Evolutionary conservation across 768 basidiomycete species (phyloP).

Genomic region (Lactifluus pinguis): DNA sequence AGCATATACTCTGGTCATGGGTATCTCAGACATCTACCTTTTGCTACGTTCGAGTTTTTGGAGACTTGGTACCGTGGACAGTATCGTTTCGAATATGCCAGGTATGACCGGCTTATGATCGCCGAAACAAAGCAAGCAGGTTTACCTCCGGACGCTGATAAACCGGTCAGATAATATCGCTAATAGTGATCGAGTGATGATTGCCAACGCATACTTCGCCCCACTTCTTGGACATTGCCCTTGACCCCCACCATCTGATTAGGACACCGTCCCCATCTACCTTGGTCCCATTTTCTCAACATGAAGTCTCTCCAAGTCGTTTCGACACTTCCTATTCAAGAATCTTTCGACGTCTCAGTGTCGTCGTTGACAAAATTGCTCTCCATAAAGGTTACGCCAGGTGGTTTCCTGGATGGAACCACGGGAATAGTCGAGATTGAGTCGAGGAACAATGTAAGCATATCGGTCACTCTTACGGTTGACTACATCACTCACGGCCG

Average conservation of each 20-base stretch:
- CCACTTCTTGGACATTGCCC: neutral
- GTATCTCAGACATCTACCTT: neutral
- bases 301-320: neutral
- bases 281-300: too few species aligned
- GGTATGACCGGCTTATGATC: neutral
- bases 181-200: too few species aligned
- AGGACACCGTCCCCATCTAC: neutral
- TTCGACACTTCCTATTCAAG: neutral
- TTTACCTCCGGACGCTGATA: neutral
- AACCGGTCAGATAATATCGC: neutral
- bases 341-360: neutral
- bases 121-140: neutral
- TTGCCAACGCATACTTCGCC: too few species aligned
- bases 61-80: neutral
- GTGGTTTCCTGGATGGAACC: neutral
- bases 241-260: neutral
- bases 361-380: neutral
- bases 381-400: neutral
- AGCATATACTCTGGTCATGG: neutral
- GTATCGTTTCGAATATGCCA: too few species aligned
- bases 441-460: neutral
- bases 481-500: neutral
- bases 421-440: neutral
- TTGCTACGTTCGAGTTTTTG: neutral
- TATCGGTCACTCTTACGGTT: neutral